Percentiles rank a stretch among this genome's conserved stretches.
phyloP scores from a whole-genome alignment of 257 asterid species.

The Eucommia ulmoides region DNA sequence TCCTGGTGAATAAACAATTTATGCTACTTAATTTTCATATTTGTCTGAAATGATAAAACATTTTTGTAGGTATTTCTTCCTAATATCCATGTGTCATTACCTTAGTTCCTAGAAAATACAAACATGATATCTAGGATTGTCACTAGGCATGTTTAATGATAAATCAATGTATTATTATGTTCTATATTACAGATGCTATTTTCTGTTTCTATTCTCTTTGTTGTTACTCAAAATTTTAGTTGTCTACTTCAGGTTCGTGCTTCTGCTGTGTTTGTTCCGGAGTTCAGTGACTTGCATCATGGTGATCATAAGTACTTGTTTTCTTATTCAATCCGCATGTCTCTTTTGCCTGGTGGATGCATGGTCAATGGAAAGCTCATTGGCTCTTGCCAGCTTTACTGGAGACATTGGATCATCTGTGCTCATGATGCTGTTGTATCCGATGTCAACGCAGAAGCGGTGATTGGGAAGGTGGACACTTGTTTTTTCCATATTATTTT shows the following conservation, averaged over 20 bases:
- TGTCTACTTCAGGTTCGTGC: slow-evolving; percentile 62
- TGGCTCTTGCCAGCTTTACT: slow-evolving; percentile 67
- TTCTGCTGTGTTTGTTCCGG: slow-evolving; percentile 81
- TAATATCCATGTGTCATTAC: too few relatives aligned
- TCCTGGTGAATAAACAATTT: too few relatives aligned
- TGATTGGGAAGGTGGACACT: slow-evolving; percentile 66
- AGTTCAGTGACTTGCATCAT: slow-evolving; percentile 51
- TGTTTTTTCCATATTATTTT: not conserved
- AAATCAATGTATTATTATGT: too few relatives aligned
- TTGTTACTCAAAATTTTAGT: not conserved
- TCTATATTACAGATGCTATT: not conserved
- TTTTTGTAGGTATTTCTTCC: too few relatives aligned
- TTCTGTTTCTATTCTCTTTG: slow-evolving; percentile 8
- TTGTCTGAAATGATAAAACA: too few relatives aligned
- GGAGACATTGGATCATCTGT: slow-evolving; percentile 80
- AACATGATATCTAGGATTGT: too few relatives aligned
- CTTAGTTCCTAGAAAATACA: too few relatives aligned
- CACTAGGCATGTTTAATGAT: too few relatives aligned
- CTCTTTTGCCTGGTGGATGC: slow-evolving; percentile 75
- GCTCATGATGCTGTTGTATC: slow-evolving; percentile 39
- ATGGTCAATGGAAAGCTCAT: slow-evolving; percentile 41
- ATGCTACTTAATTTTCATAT: too few relatives aligned
- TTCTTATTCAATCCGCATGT: slow-evolving; percentile 76
- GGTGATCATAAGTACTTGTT: slow-evolving; percentile 41
- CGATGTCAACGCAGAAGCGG: slow-evolving; percentile 65